A percentile compares a stretch with the other conserved stretches of the same genome.
These are phyloP conservation scores for Closterium sp. DNA, from an alignment of 139 green algal species.

Conservation along the genomic window DNA sequence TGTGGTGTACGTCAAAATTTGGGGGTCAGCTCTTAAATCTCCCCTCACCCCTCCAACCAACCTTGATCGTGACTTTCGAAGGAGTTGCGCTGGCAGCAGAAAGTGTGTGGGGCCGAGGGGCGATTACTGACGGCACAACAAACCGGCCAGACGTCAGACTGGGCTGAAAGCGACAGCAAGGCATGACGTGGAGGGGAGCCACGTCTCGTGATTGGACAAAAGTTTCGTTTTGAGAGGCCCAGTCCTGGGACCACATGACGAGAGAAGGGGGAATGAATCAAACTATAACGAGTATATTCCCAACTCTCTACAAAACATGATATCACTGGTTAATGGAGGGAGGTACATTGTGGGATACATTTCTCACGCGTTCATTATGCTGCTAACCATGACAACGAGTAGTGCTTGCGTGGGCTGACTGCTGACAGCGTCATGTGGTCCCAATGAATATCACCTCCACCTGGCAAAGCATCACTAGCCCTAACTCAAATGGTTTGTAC, in stretches of 20 bases:
- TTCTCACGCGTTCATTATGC: too few relatives aligned
- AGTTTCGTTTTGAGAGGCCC: neutral
- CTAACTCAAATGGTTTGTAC: neutral
- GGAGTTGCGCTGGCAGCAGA: neutral
- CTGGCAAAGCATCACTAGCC: neutral
- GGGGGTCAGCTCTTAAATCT: too few relatives aligned
- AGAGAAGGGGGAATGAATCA: neutral
- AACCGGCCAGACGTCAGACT: neutral
- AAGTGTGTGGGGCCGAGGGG: neutral
- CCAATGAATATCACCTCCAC: neutral
- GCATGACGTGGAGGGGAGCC: neutral
- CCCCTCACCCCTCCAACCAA: neutral
- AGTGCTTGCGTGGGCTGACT: neutral
- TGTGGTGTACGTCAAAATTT: too few relatives aligned
- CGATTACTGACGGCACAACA: neutral
- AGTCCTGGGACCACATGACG: neutral
- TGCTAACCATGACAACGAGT: too few relatives aligned
- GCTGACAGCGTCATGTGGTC: neutral
- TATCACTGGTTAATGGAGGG: too few relatives aligned
- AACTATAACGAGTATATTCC: too few relatives aligned
- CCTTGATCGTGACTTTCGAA: neutral
- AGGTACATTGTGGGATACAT: too few relatives aligned
- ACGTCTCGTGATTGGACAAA: neutral
- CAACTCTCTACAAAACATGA: too few relatives aligned
- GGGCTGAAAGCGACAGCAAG: neutral